A percentile compares a stretch with the other conserved stretches of the same genome.
phyloP scores from a whole-genome alignment of 2,329 filamentous ascomycete species.

The Hymenoscyphus linearis region DNA sequence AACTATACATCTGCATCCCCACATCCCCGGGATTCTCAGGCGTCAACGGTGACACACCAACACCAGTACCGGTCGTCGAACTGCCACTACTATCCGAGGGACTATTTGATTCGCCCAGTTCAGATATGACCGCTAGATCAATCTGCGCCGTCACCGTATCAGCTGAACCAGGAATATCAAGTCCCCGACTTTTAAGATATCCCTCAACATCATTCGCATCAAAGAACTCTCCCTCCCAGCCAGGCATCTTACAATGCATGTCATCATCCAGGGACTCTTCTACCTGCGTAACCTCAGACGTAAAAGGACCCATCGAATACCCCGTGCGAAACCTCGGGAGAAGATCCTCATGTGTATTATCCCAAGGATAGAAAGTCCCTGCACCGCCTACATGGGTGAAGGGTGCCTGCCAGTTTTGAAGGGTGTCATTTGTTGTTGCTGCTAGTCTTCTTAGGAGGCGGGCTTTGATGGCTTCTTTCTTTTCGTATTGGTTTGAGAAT shows the following conservation, averaged over 20 bases:
- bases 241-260: slow-evolving; percentile 50
- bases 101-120: slow-evolving; percentile 12
- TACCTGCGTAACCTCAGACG: slow-evolving; percentile 34
- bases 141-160: slow-evolving; percentile 58
- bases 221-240: slow-evolving; percentile 70
- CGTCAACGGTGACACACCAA: slow-evolving; percentile 20
- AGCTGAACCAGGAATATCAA: slow-evolving; percentile 54
- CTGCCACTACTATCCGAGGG: slow-evolving; percentile 12
- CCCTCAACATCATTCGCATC: slow-evolving; percentile 72
- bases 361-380: slow-evolving; percentile 56
- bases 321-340: slow-evolving; percentile 31
- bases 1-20: slow-evolving; percentile 4
- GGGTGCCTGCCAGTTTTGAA: slow-evolving; percentile 55
- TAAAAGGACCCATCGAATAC: slow-evolving; percentile 46
- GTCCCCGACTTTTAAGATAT: slow-evolving; percentile 60
- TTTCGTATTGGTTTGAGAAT: slow-evolving; percentile 60
- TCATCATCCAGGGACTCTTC: slow-evolving; percentile 41
- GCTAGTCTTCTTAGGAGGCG: slow-evolving; percentile 32
- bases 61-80: slow-evolving; percentile 5
- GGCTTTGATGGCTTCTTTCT: slow-evolving; percentile 42
- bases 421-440: slow-evolving; percentile 34
- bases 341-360: slow-evolving; percentile 24
- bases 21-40: slow-evolving; percentile 18
- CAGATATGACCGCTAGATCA: slow-evolving; percentile 29
- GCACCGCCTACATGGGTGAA: slow-evolving; percentile 63